phyloP scores from a whole-genome alignment of 1,139 yeast species.

The Nakaseomyces sp. region DNA sequence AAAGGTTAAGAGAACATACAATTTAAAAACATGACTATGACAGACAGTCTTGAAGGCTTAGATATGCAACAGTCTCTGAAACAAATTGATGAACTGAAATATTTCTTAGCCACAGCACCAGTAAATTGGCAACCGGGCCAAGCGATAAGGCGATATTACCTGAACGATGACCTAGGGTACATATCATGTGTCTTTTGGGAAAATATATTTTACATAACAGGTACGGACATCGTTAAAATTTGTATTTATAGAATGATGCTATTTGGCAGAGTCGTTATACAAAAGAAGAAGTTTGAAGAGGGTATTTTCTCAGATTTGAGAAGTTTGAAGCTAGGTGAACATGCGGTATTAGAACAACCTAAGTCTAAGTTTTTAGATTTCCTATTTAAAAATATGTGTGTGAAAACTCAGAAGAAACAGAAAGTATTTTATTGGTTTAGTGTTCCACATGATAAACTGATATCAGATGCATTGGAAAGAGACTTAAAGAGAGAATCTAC shows the following conservation, averaged over 20 bases:
- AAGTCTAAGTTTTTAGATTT: conserved; percentile 80
- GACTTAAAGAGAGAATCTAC: conserved; percentile 72
- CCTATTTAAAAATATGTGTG: conserved; percentile 74
- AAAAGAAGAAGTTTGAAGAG: conserved; percentile 92
- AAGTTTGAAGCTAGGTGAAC: conserved; percentile 75
- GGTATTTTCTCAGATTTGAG: conserved; percentile 90
- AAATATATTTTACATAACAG: conserved; percentile 81
- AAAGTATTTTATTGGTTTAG: conserved; percentile 96
- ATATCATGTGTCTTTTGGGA: conserved; percentile 93
- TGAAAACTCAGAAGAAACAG: conserved; percentile 92
- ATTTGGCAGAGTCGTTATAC: conserved; percentile 77
- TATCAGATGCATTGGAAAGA: conserved; percentile 89
- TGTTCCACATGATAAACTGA: conserved; percentile 86
- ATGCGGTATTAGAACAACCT: conserved; percentile 84
- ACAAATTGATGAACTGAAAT: conserved; percentile 61
- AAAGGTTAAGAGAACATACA: no score
- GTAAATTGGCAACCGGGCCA: conserved; percentile 90
- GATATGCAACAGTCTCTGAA: conserved; percentile 2
- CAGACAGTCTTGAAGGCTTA: neutral
- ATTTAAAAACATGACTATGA: neutral
- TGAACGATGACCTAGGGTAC: conserved; percentile 83
- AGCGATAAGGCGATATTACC: conserved; percentile 73
- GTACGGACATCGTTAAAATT: conserved; percentile 92
- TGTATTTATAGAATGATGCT: conserved; percentile 82
- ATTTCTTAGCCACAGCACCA: conserved; percentile 86